Evolutionary conservation across 108 stramenopile genomes (phyloP).

Genomic region (Pseudonitzschia delicatissima): DNA sequence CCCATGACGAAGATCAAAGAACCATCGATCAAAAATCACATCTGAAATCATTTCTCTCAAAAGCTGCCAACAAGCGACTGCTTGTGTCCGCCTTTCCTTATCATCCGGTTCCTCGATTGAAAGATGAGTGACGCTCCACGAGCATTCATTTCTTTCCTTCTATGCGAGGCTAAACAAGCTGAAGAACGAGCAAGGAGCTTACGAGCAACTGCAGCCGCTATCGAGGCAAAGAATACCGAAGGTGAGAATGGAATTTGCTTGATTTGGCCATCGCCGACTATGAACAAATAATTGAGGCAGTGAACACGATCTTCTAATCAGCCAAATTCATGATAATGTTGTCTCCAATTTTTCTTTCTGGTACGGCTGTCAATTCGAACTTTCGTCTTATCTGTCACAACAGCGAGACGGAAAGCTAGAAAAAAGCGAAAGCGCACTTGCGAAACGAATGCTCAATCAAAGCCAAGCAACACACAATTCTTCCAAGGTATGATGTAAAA

Average conservation of each 20-base stretch:
- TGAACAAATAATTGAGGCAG: too few species aligned
- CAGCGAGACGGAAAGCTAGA: not conserved
- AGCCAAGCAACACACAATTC: conserved; percentile 8
- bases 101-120: too few species aligned
- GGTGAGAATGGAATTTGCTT: not conserved
- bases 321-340: too few species aligned
- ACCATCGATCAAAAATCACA: too few species aligned
- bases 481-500: conserved; percentile 23
- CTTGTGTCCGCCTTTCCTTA: too few species aligned
- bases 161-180: conserved; percentile 38
- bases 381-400: not conserved
- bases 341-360: too few species aligned
- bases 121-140: conserved; percentile 4
- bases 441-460: not conserved
- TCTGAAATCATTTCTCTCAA: too few species aligned
- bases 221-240: conserved; percentile 31
- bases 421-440: conserved; percentile 20
- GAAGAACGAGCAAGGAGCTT: conserved; percentile 39
- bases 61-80: too few species aligned
- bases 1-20: too few species aligned
- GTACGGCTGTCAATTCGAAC: too few species aligned
- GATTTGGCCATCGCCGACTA: too few species aligned
- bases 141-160: conserved; percentile 41
- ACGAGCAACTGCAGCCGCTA: conserved; percentile 29
- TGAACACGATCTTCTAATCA: too few species aligned